Evolutionary conservation across 495 filamentous ascomycete genomes (phyloP).

Genomic region (Elasticomyces elasticus): DNA sequence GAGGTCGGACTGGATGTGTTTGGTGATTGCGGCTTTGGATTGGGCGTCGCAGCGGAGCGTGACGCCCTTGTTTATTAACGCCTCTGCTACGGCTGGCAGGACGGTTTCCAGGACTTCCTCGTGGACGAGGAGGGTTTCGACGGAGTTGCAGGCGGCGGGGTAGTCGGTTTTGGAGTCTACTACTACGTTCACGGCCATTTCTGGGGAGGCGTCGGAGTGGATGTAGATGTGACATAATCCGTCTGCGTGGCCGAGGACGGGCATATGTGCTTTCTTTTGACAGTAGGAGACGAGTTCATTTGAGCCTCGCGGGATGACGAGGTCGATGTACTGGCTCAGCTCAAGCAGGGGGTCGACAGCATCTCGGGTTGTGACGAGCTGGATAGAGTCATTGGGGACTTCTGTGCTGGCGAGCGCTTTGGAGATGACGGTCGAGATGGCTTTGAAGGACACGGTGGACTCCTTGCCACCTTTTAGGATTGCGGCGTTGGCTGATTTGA

Average conservation of each 20-base stretch:
- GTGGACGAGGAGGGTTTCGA: constrained; percentile 85
- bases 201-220: constrained; percentile 61
- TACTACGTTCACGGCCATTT: constrained; percentile 65
- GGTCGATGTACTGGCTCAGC: constrained; percentile 78
- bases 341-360: constrained; percentile 74
- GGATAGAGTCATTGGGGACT: constrained; percentile 77
- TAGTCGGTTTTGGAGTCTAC: constrained; percentile 90
- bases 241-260: constrained; percentile 93
- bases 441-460: constrained; percentile 81
- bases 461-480: constrained; percentile 97
- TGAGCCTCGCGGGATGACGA: constrained; percentile 87
- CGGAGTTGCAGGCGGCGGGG: constrained; percentile 88
- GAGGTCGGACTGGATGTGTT: constrained; percentile 33
- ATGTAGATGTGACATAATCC: constrained; percentile 88
- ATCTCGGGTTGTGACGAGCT: constrained; percentile 86
- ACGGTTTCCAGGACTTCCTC: constrained; percentile 54
- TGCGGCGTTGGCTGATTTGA: constrained; percentile 95
- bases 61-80: constrained; percentile 66
- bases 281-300: constrained; percentile 89
- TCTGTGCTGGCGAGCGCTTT: constrained; percentile 61
- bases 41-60: constrained; percentile 68
- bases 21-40: constrained; percentile 51
- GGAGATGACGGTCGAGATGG: constrained; percentile 80
- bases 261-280: constrained; percentile 83
- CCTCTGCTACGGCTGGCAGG: constrained; percentile 61